Evolutionary conservation across 2,329 filamentous ascomycete species (phyloP).

Genomic region (Fusarium sp.): DNA sequence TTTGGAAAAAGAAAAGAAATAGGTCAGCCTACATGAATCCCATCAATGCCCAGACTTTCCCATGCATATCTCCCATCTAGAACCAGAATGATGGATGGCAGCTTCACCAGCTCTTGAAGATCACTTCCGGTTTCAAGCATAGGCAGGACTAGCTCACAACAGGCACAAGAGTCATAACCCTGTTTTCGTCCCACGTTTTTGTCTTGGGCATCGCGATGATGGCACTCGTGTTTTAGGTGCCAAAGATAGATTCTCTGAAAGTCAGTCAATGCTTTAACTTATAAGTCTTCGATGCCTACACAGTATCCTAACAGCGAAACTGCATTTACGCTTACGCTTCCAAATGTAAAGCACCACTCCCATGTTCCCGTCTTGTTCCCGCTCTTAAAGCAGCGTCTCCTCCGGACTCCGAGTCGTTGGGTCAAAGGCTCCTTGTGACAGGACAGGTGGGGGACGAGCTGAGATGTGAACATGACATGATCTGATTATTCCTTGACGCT

Average conservation of each 20-base stretch:
- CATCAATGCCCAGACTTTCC: slow-evolving; percentile 17
- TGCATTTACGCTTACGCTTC: neutral
- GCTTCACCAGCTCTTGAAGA: slow-evolving; percentile 26
- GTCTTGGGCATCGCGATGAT: slow-evolving; percentile 11
- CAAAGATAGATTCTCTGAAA: no score
- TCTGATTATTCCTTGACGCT: slow-evolving; percentile 18
- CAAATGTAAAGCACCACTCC: no score
- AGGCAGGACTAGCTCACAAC: neutral
- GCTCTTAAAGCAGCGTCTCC: slow-evolving; percentile 1
- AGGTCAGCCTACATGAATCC: slow-evolving; percentile 7
- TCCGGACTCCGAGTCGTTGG: slow-evolving; percentile 5
- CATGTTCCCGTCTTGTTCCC: slow-evolving; percentile 1
- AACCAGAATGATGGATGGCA: slow-evolving; percentile 14
- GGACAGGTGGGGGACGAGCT: slow-evolving; percentile 8
- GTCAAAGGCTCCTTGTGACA: slow-evolving; percentile 20
- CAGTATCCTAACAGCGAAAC: neutral
- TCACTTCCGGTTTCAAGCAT: slow-evolving; percentile 31
- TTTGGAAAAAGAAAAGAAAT: slow-evolving; percentile 28
- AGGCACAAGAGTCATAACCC: slow-evolving; percentile 3
- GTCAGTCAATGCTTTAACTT: no score
- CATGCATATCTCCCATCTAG: slow-evolving; percentile 19
- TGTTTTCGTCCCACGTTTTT: slow-evolving; percentile 16
- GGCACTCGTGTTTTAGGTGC: neutral
- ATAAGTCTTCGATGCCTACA: no score
- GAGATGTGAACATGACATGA: slow-evolving; percentile 20